Percentiles rank a stretch among this genome's conserved stretches.
phyloP scores from a whole-genome alignment of 139 green algal genomes.

The Chlorella sp. region DNA sequence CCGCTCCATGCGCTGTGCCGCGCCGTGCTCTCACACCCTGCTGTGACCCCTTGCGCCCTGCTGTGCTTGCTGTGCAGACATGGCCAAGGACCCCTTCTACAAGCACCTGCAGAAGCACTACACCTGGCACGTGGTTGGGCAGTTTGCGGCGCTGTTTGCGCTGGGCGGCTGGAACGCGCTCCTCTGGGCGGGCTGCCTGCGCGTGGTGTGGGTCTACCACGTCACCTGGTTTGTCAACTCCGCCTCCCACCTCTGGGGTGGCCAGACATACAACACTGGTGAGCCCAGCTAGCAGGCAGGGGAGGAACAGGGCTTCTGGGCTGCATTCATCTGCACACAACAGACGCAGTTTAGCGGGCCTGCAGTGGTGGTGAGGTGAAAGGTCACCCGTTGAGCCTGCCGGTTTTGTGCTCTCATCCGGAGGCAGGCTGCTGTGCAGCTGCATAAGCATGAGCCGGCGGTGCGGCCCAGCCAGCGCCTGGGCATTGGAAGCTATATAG shows the following conservation, averaged over 20 bases:
- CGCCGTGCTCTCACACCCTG: no score
- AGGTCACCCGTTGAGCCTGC: no score
- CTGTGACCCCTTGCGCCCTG: no score
- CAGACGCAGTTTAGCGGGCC: no score
- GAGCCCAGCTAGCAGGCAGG: conserved; percentile 17
- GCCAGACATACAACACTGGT: conserved; percentile 89
- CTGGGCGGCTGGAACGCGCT: conserved; percentile 90
- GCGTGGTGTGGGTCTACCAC: conserved; percentile 96
- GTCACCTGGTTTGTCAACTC: conserved; percentile 99
- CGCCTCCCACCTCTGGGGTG: conserved; percentile 94
- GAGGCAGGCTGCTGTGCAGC: background rate
- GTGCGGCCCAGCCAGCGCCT: no score
- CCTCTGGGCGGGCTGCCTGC: conserved; percentile 94
- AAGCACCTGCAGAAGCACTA: conserved; percentile 88
- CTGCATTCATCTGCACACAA: no score
- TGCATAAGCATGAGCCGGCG: no score
- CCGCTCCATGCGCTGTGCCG: no score
- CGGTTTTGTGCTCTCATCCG: background rate
- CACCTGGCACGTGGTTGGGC: conserved; percentile 83
- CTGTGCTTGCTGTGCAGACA: conserved; percentile 62
- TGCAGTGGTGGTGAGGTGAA: background rate
- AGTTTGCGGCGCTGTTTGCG: conserved; percentile 81
- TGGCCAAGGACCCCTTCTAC: conserved; percentile 95
- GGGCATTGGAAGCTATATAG: no score
- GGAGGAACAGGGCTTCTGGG: conserved; percentile 11